These are phyloP conservation scores for Rehmannia glutinosa DNA, from an alignment of 257 asterid genomes.

Conservation along the genomic window DNA sequence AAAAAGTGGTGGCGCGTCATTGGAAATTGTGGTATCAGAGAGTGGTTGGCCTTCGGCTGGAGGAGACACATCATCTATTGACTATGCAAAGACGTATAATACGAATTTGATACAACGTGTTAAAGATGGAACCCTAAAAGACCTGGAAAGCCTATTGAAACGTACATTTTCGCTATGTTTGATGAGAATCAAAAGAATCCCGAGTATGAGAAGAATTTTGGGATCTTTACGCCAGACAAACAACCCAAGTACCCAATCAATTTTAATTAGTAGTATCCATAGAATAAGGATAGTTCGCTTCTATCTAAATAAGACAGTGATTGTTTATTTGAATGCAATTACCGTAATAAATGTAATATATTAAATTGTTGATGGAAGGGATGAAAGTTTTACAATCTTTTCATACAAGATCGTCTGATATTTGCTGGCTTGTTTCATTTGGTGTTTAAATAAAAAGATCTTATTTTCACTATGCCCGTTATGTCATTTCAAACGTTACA, in stretches of 20 bases:
- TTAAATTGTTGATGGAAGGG: too few relatives aligned
- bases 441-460: too few relatives aligned
- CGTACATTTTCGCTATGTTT: conserved; percentile 32
- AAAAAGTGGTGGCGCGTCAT: conserved; percentile 19
- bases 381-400: too few relatives aligned
- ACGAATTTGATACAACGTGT: conserved; percentile 33
- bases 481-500: too few relatives aligned
- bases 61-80: conserved; percentile 9
- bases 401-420: too few relatives aligned
- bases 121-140: conserved; percentile 24
- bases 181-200: conserved; percentile 32
- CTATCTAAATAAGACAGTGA: too few relatives aligned
- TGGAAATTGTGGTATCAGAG: conserved; percentile 34
- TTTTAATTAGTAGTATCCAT: conserved; percentile 12
- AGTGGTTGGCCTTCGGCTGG: conserved; percentile 42
- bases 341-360: too few relatives aligned
- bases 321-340: too few relatives aligned
- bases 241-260: conserved; percentile 24
- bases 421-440: too few relatives aligned
- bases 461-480: too few relatives aligned
- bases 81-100: conserved; percentile 19
- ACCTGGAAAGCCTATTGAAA: conserved; percentile 25
- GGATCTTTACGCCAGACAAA: conserved; percentile 15
- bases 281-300: too few relatives aligned
- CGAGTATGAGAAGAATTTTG: conserved; percentile 30